Percentiles rank a stretch among this genome's conserved stretches.
phyloP scores from a whole-genome alignment of 805 yeast species.

The Metschnikowia borealis region DNA sequence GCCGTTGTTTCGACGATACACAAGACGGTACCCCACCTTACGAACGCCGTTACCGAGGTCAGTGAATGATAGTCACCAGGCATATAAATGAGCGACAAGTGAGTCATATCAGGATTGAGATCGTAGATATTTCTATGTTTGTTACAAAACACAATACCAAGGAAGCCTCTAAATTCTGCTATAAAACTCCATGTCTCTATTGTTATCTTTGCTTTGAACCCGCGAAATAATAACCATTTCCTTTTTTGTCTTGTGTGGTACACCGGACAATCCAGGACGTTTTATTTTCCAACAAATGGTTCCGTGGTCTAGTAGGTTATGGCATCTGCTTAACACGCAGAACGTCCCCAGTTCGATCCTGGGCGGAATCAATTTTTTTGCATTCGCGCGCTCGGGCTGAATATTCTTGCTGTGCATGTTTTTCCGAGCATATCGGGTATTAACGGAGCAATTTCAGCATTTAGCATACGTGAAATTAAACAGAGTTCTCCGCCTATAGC shows the following conservation, averaged over 20 bases:
- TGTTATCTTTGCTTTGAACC: no score
- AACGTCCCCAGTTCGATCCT: conserved; percentile 99
- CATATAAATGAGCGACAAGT: no score
- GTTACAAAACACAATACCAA: no score
- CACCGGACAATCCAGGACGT: no score
- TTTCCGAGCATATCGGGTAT: not conserved
- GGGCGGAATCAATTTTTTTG: conserved; percentile 84
- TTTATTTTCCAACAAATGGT: conserved; percentile 5
- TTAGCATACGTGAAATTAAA: not conserved
- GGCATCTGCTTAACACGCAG: conserved; percentile 99
- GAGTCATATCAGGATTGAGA: no score
- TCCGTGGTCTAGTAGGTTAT: conserved; percentile 98
- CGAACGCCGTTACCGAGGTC: no score
- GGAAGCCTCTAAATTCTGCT: no score
- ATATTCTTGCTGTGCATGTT: not conserved
- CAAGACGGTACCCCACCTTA: no score
- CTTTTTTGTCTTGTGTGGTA: not conserved
- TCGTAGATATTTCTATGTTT: no score
- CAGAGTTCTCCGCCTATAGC: not conserved
- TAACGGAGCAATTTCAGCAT: not conserved
- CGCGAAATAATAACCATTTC: not conserved
- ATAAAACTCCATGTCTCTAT: no score
- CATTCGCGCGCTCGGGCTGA: not conserved
- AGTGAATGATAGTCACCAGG: no score
- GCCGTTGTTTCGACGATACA: no score